phyloP scores from a whole-genome alignment of 176 grass and related monocot genomes.

The Oryza punctata region DNA sequence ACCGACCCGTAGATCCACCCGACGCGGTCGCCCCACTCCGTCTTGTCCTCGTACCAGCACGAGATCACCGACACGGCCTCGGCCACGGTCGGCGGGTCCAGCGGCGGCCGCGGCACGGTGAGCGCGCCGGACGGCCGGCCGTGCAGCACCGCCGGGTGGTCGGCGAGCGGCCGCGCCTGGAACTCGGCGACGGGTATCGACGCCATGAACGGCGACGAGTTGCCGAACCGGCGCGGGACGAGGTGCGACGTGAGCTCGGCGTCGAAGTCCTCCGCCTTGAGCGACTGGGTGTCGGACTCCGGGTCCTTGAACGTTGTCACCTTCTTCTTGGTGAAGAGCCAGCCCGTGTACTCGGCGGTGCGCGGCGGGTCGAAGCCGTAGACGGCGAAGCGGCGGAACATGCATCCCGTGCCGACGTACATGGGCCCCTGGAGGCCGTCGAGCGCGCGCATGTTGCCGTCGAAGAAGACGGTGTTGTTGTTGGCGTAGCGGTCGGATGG shows the following conservation, averaged over 20 bases:
- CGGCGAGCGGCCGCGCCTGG: constrained; percentile 76
- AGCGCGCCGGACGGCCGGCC: constrained; percentile 73
- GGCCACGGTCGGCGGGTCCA: constrained; percentile 75
- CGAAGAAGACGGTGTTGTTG: constrained; percentile 99
- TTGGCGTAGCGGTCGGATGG: constrained; percentile 95
- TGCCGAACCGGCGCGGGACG: constrained; percentile 78
- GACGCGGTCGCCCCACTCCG: constrained; percentile 97
- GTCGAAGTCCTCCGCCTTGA: constrained; percentile 78
- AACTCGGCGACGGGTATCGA: constrained; percentile 94
- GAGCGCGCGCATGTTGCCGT: constrained; percentile 98
- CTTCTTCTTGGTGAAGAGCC: constrained; percentile 74
- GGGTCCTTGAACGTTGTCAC: constrained; percentile 46
- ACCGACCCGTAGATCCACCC: constrained; percentile 99
- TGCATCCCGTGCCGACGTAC: constrained; percentile 92
- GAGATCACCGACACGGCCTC: constrained; percentile 95
- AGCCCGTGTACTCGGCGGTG: constrained; percentile 67
- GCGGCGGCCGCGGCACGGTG: constrained; percentile 62
- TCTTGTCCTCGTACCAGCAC: constrained; percentile 99
- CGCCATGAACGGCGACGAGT: constrained; percentile 70
- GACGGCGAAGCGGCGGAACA: constrained; percentile 90
- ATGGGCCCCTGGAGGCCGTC: constrained; percentile 92
- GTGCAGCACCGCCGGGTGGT: constrained; percentile 78
- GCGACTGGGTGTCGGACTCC: constrained; percentile 62
- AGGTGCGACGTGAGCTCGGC: constrained; percentile 61
- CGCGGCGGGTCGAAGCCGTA: constrained; percentile 95